Evolutionary conservation across 2,329 filamentous ascomycete species (phyloP).

Genomic region (Knoxdaviesia capensis): DNA sequence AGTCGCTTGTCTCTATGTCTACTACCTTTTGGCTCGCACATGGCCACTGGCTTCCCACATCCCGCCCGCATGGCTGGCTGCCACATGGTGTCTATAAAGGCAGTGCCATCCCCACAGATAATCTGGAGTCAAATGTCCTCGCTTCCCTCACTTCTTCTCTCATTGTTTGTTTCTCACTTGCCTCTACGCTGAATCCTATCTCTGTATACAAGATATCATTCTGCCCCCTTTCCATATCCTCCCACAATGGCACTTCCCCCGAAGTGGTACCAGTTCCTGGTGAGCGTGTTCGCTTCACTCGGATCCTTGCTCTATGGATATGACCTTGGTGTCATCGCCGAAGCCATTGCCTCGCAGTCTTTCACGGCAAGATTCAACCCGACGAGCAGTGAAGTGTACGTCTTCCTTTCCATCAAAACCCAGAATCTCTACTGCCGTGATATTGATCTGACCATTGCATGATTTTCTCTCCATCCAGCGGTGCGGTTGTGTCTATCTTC

Average conservation of each 20-base stretch:
- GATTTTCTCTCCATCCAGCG: conserved; percentile 16
- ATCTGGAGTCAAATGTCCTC: too few relatives aligned
- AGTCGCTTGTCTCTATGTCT: too few relatives aligned
- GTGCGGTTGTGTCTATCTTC: conserved; percentile 58
- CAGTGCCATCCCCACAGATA: too few relatives aligned
- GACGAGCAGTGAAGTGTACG: conserved; percentile 15
- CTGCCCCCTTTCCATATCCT: neutral
- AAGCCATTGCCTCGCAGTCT: conserved; percentile 27
- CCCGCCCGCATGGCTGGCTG: too few relatives aligned
- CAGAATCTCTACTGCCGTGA: neutral
- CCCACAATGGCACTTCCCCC: conserved; percentile 20
- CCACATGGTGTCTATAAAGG: too few relatives aligned
- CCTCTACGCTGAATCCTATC: too few relatives aligned
- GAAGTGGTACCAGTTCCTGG: conserved; percentile 28
- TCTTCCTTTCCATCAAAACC: neutral
- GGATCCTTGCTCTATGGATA: conserved; percentile 35
- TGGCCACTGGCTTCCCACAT: too few relatives aligned
- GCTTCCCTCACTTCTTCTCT: too few relatives aligned
- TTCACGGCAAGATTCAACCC: conserved; percentile 12
- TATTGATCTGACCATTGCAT: too few relatives aligned
- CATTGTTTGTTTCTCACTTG: too few relatives aligned
- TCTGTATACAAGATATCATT: too few relatives aligned
- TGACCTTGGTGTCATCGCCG: conserved; percentile 31
- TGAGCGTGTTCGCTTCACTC: conserved; percentile 32
- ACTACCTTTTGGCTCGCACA: too few relatives aligned